A percentile compares a stretch with the other conserved stretches of the same genome.
phyloP scores from a whole-genome alignment of 2,329 filamentous ascomycete species.

The Microcera coccophila region DNA sequence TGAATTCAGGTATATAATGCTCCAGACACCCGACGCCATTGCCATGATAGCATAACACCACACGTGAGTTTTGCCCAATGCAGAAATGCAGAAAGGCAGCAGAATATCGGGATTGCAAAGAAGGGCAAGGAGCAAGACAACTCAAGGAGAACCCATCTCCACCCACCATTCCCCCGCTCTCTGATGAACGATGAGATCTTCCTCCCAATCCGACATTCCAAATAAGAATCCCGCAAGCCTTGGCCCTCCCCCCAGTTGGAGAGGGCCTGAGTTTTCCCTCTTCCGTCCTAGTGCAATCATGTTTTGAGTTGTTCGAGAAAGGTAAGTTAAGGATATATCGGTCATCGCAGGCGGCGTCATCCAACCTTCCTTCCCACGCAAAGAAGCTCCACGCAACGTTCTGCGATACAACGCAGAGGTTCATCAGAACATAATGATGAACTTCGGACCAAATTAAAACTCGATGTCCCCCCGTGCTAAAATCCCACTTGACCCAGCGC shows the following conservation, averaged over 20 bases:
- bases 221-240: constrained; percentile 16
- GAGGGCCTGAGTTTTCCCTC: constrained; percentile 12
- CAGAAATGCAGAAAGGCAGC: constrained; percentile 18
- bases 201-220: constrained; percentile 11
- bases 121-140: constrained; percentile 15
- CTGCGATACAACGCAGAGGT: constrained; percentile 4
- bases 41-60: constrained; percentile 32
- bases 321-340: constrained; percentile 15
- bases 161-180: constrained; percentile 10
- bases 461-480: background rate
- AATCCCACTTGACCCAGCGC: background rate
- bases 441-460: constrained; percentile 3
- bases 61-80: constrained; percentile 12
- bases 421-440: constrained; percentile 1
- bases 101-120: constrained; percentile 24
- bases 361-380: constrained; percentile 9
- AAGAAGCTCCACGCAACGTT: constrained; percentile 4
- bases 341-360: constrained; percentile 10
- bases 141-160: constrained; percentile 15
- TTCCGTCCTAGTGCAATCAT: constrained; percentile 10
- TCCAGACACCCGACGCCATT: constrained; percentile 33
- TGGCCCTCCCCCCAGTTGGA: constrained; percentile 13
- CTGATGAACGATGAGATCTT: constrained; percentile 9
- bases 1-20: constrained; percentile 32
- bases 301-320: constrained; percentile 14